Evolutionary conservation across 2,329 filamentous ascomycete genomes (phyloP), one percentile per base, ranked within the genome.

Genomic region (Calonectria honghensis): DNA sequence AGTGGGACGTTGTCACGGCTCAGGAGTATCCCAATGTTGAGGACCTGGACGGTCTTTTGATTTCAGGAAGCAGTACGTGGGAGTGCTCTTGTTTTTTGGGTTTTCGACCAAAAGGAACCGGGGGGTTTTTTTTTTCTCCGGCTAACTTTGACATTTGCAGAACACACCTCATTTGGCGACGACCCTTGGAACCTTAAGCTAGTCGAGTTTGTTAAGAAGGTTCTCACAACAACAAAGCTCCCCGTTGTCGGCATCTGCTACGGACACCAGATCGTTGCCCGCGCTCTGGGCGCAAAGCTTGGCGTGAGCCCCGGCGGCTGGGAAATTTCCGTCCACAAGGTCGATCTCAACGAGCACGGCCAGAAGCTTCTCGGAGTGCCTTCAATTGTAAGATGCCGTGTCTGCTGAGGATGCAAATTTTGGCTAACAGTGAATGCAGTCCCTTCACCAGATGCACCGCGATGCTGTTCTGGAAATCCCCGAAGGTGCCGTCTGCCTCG

Each of bases 191-290:
- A 88, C n/a, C 20, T 85, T 7, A 76, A 78, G 4, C 80, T 88
- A 6, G 83, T 84, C 6, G 80, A 83, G 18, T 88, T 83, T 73
- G 79, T 86, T 9, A 75, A 75, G 18, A 72, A 76, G 9, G 76
- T 82, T 6, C 79, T 81, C 50, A 75, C 73, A 4, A 79, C 77
- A 9, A 82, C 80, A 5, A 76, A 79, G 14, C 78, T 82, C 32
- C 85, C 83, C 0, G 79, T 88, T 1, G 80, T 88, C 3, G 87
- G 87, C 0, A 85, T 88, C n/a, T 88, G 87, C 73, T 88, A 88
- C 70, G 87, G 87, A 1, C 87, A 88, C 66, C 87, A 88, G 68
- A 86, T 88, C 41, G 81, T 88, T 37, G 87, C 82, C 1, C 83
- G 86, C 5, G 86, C 86, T 0, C 78, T 88, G 0, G 83, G 82